Evolutionary conservation across 1,284 basidiomycete species (phyloP).

Genomic region (Vanrija pseudolonga): DNA sequence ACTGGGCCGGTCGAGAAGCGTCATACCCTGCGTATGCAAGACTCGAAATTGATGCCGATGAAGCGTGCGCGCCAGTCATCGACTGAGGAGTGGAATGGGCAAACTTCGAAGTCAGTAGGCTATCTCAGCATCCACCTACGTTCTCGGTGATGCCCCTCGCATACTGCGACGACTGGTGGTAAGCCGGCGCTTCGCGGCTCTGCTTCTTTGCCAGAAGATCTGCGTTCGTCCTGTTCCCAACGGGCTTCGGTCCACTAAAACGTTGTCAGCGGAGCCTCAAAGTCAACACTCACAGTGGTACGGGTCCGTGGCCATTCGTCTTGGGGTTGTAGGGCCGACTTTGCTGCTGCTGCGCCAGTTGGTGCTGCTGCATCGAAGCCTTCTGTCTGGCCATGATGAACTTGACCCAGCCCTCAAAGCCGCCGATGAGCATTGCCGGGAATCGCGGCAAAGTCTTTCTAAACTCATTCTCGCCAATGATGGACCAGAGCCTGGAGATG

Average conservation of each 20-base stretch:
- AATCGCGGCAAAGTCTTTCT: slow-evolving; percentile 67
- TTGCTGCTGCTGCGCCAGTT: neutral
- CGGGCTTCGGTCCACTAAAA: too few species aligned
- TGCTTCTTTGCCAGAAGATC: neutral
- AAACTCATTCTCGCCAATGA: slow-evolving; percentile 71
- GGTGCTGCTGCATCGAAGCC: neutral
- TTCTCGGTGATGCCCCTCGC: slow-evolving; percentile 43
- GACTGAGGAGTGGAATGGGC: slow-evolving; percentile 36
- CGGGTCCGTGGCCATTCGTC: neutral
- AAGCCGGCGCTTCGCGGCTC: slow-evolving; percentile 37
- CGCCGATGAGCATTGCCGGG: slow-evolving; percentile 82
- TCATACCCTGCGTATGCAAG: neutral
- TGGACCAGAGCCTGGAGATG: slow-evolving; percentile 60
- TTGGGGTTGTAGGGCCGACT: slow-evolving; percentile 15
- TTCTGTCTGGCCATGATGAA: slow-evolving; percentile 51
- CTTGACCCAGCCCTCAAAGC: slow-evolving; percentile 74
- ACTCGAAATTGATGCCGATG: slow-evolving; percentile 18
- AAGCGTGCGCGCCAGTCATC: slow-evolving; percentile 34
- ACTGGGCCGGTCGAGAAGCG: neutral
- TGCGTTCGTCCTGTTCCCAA: too few species aligned
- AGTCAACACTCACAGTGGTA: neutral
- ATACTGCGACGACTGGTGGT: slow-evolving; percentile 38
- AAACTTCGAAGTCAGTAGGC: slow-evolving; percentile 19
- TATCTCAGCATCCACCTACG: slow-evolving; percentile 22
- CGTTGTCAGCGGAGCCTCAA: neutral